Evolutionary conservation across 2,329 filamentous ascomycete genomes (phyloP), one percentile per base, ranked within the genome.

Genomic region (Scleromitrula shiraiana): DNA sequence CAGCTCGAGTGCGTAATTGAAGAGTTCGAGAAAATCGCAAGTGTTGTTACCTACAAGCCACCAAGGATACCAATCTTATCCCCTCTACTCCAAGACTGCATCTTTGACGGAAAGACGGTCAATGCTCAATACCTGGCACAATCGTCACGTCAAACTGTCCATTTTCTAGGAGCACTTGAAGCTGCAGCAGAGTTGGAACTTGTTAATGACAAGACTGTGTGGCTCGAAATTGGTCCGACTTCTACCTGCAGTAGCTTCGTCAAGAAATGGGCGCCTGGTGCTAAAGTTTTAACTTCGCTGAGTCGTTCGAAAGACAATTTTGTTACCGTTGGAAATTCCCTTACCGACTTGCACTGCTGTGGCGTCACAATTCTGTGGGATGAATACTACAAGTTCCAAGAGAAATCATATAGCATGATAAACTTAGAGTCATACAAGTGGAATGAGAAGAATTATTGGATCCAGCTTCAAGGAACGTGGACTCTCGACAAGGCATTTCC

Each of bases 371-470:
- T 48, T 7, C 30, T 36, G 14, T 48, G 39, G 46, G 14, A 27
- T n/a, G 17, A 42, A 17, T 48, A 42, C 15, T 39, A 48, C 24
- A 5, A 8, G 27, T 22, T 35, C 2, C 37, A 23, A 23, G 29
- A 27, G n/a, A 15, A 7, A 7, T 12, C 10, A 12, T 39, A 26
- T 22, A 14, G 7, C 12, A 9, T 48, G 12, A 14, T 48, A 12
- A 8, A 24, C 14, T n/a, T 83, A 76, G 64, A 82, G 2, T 71
- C 75, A 0, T 87, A 86, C 62, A 71, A 70, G 0, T 87, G 80
- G 62, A 80, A 86, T 60, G 67, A 75, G 52, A 85, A 85, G 70
- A 78, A 76, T 54, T 85, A 85, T 61, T 79, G 76, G 75, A 68
- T 78, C 24, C 70, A 72, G 57, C 78, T 78, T 59, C 64, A 73